phyloP scores from a whole-genome alignment of 192 early-diverging fungal genomes.

The Neocallimastix lanati region DNA sequence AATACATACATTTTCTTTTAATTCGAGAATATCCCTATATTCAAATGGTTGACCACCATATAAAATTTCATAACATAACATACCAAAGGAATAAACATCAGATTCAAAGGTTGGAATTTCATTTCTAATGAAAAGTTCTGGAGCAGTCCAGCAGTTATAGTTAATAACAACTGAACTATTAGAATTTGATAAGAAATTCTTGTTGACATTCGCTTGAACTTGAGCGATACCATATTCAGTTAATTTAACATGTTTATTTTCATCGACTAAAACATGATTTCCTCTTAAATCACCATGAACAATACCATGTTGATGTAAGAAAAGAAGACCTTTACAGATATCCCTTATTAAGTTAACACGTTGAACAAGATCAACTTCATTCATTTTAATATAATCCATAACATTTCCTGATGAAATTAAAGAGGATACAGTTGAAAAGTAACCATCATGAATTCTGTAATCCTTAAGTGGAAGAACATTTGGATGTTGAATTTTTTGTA shows the following conservation, averaged over 20 bases:
- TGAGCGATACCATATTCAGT: not conserved
- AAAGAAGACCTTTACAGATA: not conserved
- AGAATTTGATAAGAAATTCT: not conserved
- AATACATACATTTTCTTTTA: not conserved
- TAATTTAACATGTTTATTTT: not conserved
- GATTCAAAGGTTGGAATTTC: not conserved
- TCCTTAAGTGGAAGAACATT: not conserved
- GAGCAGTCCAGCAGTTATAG: not conserved
- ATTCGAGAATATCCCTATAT: not conserved
- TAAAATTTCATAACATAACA: not conserved
- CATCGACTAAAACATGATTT: not conserved
- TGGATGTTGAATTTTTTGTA: not conserved
- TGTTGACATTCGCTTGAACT: not conserved
- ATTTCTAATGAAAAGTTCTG: not conserved
- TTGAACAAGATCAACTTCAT: not conserved
- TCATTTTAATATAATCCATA: not conserved
- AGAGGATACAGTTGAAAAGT: not conserved
- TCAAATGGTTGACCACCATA: not conserved
- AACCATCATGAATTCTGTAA: not conserved
- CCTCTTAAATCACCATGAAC: not conserved
- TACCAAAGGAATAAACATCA: not conserved
- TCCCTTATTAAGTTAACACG: not conserved
- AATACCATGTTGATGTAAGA: not conserved
- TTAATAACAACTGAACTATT: not conserved
- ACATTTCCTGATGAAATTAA: not conserved